These are phyloP conservation scores for Tetrapisispora arboricola DNA, from an alignment of 805 yeast species.

Conservation along the genomic window DNA sequence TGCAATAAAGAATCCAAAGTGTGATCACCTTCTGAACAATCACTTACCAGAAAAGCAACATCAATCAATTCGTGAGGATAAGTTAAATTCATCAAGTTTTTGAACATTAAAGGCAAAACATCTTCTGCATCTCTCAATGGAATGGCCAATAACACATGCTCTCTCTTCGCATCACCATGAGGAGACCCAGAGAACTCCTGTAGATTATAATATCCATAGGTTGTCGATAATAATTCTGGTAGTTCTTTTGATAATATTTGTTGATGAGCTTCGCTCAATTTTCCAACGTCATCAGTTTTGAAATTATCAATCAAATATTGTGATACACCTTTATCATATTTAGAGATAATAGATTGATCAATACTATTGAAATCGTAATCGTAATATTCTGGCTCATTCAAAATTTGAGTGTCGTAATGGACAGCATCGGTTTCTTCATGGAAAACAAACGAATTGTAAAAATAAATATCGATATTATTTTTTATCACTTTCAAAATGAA, in stretches of 20 bases:
- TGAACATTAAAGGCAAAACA: slow-evolving; percentile 73
- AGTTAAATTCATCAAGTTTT: slow-evolving; percentile 75
- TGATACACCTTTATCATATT: slow-evolving; percentile 33
- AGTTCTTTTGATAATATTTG: slow-evolving; percentile 14
- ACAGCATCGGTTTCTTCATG: neutral
- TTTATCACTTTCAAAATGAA: neutral
- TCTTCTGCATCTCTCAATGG: slow-evolving; percentile 74
- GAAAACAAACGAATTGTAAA: neutral
- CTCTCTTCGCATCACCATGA: slow-evolving; percentile 42
- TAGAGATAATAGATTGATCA: slow-evolving; percentile 25
- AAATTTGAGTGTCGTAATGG: slow-evolving; percentile 8
- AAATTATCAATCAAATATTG: slow-evolving; percentile 29
- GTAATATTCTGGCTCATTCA: slow-evolving; percentile 27
- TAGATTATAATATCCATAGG: slow-evolving; percentile 55
- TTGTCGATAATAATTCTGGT: slow-evolving; percentile 34
- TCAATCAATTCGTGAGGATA: slow-evolving; percentile 75
- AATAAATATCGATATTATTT: neutral
- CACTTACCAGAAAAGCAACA: slow-evolving; percentile 70
- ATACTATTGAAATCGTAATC: slow-evolving; percentile 27
- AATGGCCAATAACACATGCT: slow-evolving; percentile 56
- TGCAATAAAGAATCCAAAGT: slow-evolving; percentile 58
- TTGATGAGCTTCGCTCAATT: neutral
- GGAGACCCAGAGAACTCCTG: slow-evolving; percentile 44
- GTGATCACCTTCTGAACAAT: slow-evolving; percentile 57
- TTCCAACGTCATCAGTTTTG: neutral